Base-by-base conservation (phyloP, 2,329 filamentous ascomycete genomes). In the Talaromyces sp. region DNA sequence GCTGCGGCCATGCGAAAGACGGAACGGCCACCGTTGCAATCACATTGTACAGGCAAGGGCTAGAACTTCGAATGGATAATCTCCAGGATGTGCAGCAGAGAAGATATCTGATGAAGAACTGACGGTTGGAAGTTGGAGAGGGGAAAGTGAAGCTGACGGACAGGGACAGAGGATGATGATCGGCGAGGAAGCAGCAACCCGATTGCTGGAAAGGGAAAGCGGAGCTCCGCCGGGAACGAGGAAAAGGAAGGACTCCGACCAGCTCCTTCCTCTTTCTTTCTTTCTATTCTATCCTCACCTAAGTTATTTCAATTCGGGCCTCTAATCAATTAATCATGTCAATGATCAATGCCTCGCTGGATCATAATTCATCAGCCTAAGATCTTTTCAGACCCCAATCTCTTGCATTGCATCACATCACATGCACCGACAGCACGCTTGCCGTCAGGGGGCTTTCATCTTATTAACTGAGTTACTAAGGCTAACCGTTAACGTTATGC, bases 1-100 rank as follows among this genome's bases (percentile, higher is more conserved):
- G 25, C 52, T 36, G 35, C 48, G 21, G 48, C 17, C 43, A 45
- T 43, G 25, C 52, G 33, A 22, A 19, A 36, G 28, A 45, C 33
- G 25, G 52, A 33, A 55, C 40, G 53, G 53, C 5, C 40, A 56
- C 33, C 43, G 54, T 56, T 56, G 54, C 54, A 56, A 37, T 56
- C 54, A 50, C 54, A 56, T 37, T 17, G n/a, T 10, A 11, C 21
- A 35, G 15, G 31, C 53, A 56, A 39, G 36, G 54, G 15, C 50
- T 36, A 17, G 50, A 1, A 36, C 33, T 11, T 6, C 5, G 33
- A 35, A 35, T 7, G 7, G 5, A 6, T 5, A 22, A 11, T 3
- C 4, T 5, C 19, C 17, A 50, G 13, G 10, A 46, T 46, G 22
- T 35, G 33, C 15, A 17, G 31, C 31, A 36, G 17, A 35, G 41